Evolutionary conservation across 23 red algal genomes (phyloP), one percentile per base, ranked within the genome.

Genomic region (Rhodosorus marinus): DNA sequence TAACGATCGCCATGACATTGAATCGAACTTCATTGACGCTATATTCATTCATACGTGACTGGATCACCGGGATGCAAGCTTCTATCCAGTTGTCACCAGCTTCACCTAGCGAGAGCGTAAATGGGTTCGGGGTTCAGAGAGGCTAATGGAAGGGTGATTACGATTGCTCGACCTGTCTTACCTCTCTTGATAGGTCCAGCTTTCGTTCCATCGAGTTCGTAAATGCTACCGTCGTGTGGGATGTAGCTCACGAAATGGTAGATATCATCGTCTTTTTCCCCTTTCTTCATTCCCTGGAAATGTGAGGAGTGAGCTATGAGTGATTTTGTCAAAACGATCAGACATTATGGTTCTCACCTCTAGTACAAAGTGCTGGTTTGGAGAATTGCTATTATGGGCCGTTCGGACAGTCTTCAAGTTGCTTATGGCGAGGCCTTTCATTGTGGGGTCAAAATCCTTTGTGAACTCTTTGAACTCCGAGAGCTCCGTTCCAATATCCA

Each of bases 201-300:
- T 52, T 83, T 64, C 34, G 83, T 54, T 14, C 77, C 77, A 59
- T 93, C 86, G 35, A 93, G 64, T 67, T 93, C 86, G 56, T 78
- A 93, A 9, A 93, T 71, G 2, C 35, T 35, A 0, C 62, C 69
- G 23, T 49, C 51, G 29, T 58, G 53, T 1, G 86, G 86, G 49
- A 93, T 55, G 49, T 83, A 93, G 8, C 62, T 75, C 20, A 93
- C 58, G 59, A 76, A 93, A 54, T 93, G 86, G 60, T 75, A 93
- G 4, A 63, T 59, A 47, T 93, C 86, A 33, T 93, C 86, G 33
- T 76, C 64, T 27, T 26, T 36, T n/a, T 52, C 49, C 26, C 34
- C 19, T 6, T 20, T 24, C 24, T 50, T 45, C 17, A 28, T 20
- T 17, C 20, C 21, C 19, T 23, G n/a, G n/a, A n/a, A n/a, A n/a